A percentile compares a stretch with the other conserved stretches of the same genome.
Evolutionary conservation across 2,329 filamentous ascomycete genomes (phyloP).

Genomic region (Cercospora berteroae): DNA sequence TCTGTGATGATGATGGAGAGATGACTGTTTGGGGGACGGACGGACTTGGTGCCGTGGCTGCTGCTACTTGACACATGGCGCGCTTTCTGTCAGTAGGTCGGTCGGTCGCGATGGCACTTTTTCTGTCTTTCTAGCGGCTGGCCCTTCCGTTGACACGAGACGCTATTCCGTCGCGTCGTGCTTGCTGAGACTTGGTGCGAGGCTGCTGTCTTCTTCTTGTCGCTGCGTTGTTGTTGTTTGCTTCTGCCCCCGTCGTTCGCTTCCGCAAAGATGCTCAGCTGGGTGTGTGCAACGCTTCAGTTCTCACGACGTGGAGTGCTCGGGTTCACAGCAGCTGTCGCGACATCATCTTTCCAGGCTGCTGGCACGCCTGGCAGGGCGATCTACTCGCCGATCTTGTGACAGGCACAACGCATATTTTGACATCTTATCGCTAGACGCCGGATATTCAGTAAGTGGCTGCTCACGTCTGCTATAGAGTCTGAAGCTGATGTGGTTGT

Average conservation of each 20-base stretch:
- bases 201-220: neutral
- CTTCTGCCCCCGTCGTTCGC: neutral
- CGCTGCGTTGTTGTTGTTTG: conserved; percentile 1
- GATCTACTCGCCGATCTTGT: neutral
- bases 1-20: neutral
- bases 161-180: neutral
- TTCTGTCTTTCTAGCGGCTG: neutral
- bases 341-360: conserved; percentile 3
- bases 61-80: neutral
- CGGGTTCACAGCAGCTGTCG: neutral
- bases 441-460: conserved; percentile 9
- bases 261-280: conserved; percentile 6
- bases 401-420: neutral
- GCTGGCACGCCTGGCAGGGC: neutral
- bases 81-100: no score
- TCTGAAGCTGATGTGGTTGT: neutral
- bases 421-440: neutral
- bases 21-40: neutral
- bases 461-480: no score
- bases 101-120: neutral
- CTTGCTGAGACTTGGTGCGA: neutral
- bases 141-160: neutral
- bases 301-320: conserved; percentile 10
- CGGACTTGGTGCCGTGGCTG: neutral
- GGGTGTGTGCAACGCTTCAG: conserved; percentile 10